These are phyloP conservation scores for Ustilago curta DNA, from an alignment of 1,284 basidiomycete genomes.

Conservation along the genomic window DNA sequence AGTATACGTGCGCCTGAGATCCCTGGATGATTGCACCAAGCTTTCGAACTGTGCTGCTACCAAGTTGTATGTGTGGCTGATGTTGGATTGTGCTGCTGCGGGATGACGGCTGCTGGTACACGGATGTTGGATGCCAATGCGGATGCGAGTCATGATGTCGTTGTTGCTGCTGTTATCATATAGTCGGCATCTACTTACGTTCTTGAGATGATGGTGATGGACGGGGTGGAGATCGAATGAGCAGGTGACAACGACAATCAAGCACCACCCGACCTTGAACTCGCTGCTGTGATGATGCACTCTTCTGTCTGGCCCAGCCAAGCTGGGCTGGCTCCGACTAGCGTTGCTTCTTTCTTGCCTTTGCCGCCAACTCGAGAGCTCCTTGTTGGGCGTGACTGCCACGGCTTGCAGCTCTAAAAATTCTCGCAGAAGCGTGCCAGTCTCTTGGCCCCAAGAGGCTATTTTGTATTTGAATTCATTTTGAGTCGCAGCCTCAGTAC, in stretches of 20 bases:
- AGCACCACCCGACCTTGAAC: not conserved
- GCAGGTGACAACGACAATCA: slow-evolving; percentile 13
- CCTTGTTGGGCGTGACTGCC: not conserved
- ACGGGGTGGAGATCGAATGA: slow-evolving; percentile 36
- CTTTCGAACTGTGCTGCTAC: slow-evolving; percentile 1
- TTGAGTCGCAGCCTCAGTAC: not conserved
- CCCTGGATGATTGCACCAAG: slow-evolving; percentile 7
- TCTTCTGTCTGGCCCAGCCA: not conserved
- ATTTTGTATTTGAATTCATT: not conserved
- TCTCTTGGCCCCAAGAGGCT: not conserved
- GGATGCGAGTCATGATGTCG: slow-evolving; percentile 19
- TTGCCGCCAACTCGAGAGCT: not conserved
- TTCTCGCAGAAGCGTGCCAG: slow-evolving; percentile 1
- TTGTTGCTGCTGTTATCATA: slow-evolving; percentile 8
- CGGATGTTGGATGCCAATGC: slow-evolving; percentile 2
- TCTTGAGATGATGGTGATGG: slow-evolving; percentile 55
- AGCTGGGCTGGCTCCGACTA: no score
- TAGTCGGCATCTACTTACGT: slow-evolving; percentile 39
- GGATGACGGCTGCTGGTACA: not conserved
- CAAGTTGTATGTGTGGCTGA: not conserved
- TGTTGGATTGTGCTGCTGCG: not conserved
- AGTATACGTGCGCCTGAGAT: not conserved
- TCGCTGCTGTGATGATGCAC: not conserved
- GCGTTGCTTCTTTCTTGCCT: slow-evolving; percentile 7
- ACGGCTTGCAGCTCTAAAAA: not conserved